Conservation (phyloP, 2,329 filamentous ascomycete species). For the Apiospora marii region DNA sequence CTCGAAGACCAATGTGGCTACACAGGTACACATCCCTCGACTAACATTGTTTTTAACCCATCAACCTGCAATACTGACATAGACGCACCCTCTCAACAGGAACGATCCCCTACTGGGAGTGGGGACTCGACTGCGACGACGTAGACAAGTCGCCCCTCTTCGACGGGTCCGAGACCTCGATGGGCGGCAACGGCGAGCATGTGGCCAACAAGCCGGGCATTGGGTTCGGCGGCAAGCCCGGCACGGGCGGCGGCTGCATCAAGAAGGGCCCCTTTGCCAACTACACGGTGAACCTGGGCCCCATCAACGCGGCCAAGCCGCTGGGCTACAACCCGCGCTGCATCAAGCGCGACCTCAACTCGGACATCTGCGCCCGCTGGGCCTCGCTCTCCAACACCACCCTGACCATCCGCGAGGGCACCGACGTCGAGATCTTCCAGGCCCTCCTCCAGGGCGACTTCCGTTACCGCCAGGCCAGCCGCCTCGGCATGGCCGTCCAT, state of each 20-base stretch:
- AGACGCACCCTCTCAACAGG: neutral
- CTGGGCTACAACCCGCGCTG: constrained; percentile 51
- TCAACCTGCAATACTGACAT: constrained; percentile 26
- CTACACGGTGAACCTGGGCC: constrained; percentile 50
- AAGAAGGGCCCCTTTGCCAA: constrained; percentile 53
- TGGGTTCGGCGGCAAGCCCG: constrained; percentile 48
- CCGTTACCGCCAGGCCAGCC: constrained; percentile 36
- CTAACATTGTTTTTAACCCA: neutral
- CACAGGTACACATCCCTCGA: constrained; percentile 39
- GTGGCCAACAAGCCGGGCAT: constrained; percentile 34
- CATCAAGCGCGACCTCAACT: constrained; percentile 51
- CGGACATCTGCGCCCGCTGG: constrained; percentile 38
- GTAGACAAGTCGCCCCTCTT: constrained; percentile 52
- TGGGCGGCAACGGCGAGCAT: constrained; percentile 53
- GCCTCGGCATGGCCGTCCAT: constrained; percentile 41
- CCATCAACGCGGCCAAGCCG: constrained; percentile 35
- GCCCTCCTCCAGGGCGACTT: constrained; percentile 50
- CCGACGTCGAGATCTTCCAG: constrained; percentile 49
- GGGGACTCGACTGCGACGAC: constrained; percentile 47
- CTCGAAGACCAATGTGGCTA: constrained; percentile 46
- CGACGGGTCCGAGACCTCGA: constrained; percentile 53
- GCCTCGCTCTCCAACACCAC: constrained; percentile 44
- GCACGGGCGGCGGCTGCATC: constrained; percentile 62
- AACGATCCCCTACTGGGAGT: constrained; percentile 46
- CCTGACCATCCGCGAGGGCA: constrained; percentile 46